Base-by-base conservation (phyloP, 306 rosid genomes). In the Gastrolobium bilobum region DNA sequence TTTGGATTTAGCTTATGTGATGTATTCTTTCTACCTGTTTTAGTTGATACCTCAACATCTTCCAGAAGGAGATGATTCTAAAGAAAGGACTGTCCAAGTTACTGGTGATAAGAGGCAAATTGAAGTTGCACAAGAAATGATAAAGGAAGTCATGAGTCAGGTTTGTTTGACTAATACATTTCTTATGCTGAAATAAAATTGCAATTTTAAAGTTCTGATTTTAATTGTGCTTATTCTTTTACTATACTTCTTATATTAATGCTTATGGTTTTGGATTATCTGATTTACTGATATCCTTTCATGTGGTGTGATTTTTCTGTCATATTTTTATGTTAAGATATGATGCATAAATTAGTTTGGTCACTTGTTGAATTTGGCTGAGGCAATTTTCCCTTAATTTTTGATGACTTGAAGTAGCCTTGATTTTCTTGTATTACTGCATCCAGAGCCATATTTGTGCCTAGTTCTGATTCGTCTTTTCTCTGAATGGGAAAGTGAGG, bases 21-120 rank as follows among this genome's bases (percentile, higher is more conserved):
- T n/a, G 11, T 20, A n/a, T 73, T 69, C 42, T 6, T 34, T 53
- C 73, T 61, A 7, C 69, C 68, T 69, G 39, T 77, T 75, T 69
- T 67, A 95, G 99, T 84, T 95, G 91, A 95, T 95, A 68, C 99
- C 99, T 77, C 99, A 92, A 86, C 96, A 92, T 86, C 97, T 87
- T 85, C 91, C 97, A 2, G 97, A 90, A 78, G 99, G 99, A 40
- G 98, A 90, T 72, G 95, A 89, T 64, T 94, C 97, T 37, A 92
- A 91, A 79, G 97, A 94, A 91, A 89, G 97, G 77, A 94, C 97
- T 1, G 93, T 92, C 5, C 94, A 94, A 78, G 91, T 92, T 52
- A 92, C 93, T 56, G 99, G 99, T 81, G 97, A 94, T 84, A 89
- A 78, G 87, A 92, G 86, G 85, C 97, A 94, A 82, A 90, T 94